Evolutionary conservation across 2,329 filamentous ascomycete species (phyloP).

Genomic region (Talaromyces sp.): DNA sequence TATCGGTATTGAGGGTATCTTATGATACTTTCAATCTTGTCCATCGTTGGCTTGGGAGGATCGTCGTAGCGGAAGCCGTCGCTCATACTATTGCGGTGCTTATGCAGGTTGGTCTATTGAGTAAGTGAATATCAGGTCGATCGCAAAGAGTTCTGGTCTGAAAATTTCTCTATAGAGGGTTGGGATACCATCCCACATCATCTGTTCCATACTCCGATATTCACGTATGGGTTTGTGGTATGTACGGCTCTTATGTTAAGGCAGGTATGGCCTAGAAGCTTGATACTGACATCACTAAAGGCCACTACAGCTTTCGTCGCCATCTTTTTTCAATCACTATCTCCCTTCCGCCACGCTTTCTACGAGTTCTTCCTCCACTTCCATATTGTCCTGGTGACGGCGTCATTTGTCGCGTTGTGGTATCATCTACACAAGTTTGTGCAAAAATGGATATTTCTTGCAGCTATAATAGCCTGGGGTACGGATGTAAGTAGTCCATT

Average conservation of each 20-base stretch:
- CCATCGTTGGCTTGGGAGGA: slow-evolving; percentile 72
- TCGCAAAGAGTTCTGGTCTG: neutral
- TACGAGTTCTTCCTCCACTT: slow-evolving; percentile 93
- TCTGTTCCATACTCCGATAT: slow-evolving; percentile 10
- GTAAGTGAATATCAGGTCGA: slow-evolving; percentile 28
- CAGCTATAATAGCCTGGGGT: slow-evolving; percentile 68
- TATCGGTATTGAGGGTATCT: slow-evolving; percentile 32
- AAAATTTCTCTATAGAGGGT: neutral
- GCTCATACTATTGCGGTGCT: slow-evolving; percentile 68
- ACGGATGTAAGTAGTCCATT: slow-evolving; percentile 48
- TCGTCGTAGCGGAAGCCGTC: slow-evolving; percentile 62
- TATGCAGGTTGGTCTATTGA: slow-evolving; percentile 56
- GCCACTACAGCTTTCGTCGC: slow-evolving; percentile 7
- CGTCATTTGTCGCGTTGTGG: slow-evolving; percentile 69
- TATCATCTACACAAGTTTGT: slow-evolving; percentile 53
- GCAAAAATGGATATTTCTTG: slow-evolving; percentile 50
- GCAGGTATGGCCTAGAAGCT: neutral
- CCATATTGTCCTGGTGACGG: slow-evolving; percentile 72
- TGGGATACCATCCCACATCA: slow-evolving; percentile 10
- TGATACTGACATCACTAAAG: neutral
- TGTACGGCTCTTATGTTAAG: neutral
- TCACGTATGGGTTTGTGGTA: slow-evolving; percentile 15
- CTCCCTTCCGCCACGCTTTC: slow-evolving; percentile 74
- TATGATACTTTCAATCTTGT: slow-evolving; percentile 51
- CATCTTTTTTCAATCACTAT: slow-evolving; percentile 14